phyloP scores from a whole-genome alignment of 495 filamentous ascomycete genomes.

The Lindgomyces ingoldianus region DNA sequence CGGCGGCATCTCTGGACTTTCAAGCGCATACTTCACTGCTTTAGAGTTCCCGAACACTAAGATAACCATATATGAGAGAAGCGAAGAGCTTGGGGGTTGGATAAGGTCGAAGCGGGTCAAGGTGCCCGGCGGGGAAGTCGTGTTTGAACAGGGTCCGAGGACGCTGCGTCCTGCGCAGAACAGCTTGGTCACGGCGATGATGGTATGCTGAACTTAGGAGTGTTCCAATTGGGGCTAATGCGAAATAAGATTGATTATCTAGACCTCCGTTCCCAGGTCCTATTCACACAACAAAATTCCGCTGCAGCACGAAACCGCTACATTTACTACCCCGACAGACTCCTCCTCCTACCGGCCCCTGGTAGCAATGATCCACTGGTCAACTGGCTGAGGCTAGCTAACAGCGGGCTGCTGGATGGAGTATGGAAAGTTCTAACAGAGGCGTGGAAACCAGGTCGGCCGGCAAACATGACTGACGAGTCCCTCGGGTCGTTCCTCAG shows the following conservation, averaged over 20 bases:
- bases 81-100: conserved; percentile 77
- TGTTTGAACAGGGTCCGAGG: conserved; percentile 85
- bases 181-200: conserved; percentile 34
- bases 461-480: conserved; percentile 57
- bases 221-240: conserved; percentile 5
- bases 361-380: background rate
- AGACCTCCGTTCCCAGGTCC: conserved; percentile 61
- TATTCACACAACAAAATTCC: conserved; percentile 54
- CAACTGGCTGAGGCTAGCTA: background rate
- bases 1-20: conserved; percentile 87
- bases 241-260: conserved; percentile 62
- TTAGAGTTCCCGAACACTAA: conserved; percentile 58
- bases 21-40: conserved; percentile 72
- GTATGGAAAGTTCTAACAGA: conserved; percentile 52
- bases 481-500: conserved; percentile 70
- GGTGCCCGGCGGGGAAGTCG: conserved; percentile 61
- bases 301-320: conserved; percentile 66
- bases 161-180: conserved; percentile 61
- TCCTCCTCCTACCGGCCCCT: conserved; percentile 65
- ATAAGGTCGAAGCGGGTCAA: conserved; percentile 65
- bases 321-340: conserved; percentile 88
- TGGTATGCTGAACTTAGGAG: conserved; percentile 4
- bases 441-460: conserved; percentile 50
- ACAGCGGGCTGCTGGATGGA: conserved; percentile 35
- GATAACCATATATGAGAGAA: conserved; percentile 79